phyloP scores from a whole-genome alignment of 108 stramenopile species.

The Cyclotella sp. region DNA sequence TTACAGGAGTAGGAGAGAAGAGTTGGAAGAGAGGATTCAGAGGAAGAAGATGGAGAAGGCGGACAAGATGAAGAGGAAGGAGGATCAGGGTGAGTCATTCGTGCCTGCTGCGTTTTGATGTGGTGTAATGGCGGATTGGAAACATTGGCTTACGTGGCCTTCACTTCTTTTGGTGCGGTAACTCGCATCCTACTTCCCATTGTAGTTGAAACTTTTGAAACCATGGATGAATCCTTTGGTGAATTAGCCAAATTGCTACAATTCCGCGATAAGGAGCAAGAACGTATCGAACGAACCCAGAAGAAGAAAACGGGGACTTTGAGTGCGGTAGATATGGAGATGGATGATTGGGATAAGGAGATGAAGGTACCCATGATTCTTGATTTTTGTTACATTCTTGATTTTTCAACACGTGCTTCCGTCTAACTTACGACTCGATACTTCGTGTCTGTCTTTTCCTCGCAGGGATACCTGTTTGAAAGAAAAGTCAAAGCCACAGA shows the following conservation, averaged over 20 bases:
- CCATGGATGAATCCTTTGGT: conserved; percentile 86
- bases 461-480: conserved; percentile 73
- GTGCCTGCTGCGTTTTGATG: background rate
- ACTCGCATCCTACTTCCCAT: background rate
- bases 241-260: conserved; percentile 80
- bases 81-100: conserved; percentile 69
- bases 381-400: background rate
- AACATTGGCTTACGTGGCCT: background rate
- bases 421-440: background rate
- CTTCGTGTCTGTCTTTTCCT: background rate
- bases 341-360: conserved; percentile 84
- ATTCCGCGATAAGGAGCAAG: conserved; percentile 79
- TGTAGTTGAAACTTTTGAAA: conserved; percentile 73
- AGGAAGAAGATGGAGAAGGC: conserved; percentile 89
- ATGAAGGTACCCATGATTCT: conserved; percentile 55
- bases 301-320: conserved; percentile 54
- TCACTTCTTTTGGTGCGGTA: background rate
- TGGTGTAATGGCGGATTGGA: background rate
- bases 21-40: conserved; percentile 90
- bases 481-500: conserved; percentile 87
- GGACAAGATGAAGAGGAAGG: conserved; percentile 84
- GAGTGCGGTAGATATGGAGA: conserved; percentile 76
- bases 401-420: background rate
- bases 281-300: conserved; percentile 43
- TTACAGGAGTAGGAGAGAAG: conserved; percentile 79